Conservation (phyloP, 2,329 filamentous ascomycete genomes). For the Alternaria sp. region DNA sequence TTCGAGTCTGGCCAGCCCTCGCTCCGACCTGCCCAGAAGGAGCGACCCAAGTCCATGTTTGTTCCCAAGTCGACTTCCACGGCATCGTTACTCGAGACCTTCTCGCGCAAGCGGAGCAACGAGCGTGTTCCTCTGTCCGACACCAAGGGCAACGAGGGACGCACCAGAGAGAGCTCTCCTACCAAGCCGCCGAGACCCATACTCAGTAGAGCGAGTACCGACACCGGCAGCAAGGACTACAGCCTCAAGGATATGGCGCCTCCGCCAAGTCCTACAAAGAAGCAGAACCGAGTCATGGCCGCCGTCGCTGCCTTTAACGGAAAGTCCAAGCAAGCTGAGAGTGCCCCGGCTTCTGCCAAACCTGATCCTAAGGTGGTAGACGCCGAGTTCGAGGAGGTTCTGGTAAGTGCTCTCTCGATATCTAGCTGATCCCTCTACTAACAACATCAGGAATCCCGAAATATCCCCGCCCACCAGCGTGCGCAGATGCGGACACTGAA, state of each 20-base stretch:
- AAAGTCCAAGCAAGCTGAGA: conserved; percentile 56
- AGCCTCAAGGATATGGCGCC: conserved; percentile 25
- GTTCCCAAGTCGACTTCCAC: conserved; percentile 55
- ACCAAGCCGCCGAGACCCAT: conserved; percentile 32
- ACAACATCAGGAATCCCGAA: conserved; percentile 77
- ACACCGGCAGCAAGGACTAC: conserved; percentile 33
- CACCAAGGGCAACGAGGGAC: conserved; percentile 45
- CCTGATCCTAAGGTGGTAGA: conserved; percentile 67
- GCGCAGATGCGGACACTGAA: conserved; percentile 94
- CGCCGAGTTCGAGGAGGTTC: conserved; percentile 67
- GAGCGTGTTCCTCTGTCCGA: conserved; percentile 46
- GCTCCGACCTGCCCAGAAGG: conserved; percentile 38
- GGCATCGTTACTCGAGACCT: conserved; percentile 51
- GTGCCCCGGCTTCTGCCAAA: conserved; percentile 40
- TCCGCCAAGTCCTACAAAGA: conserved; percentile 42
- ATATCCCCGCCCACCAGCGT: conserved; percentile 92
- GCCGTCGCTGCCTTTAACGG: conserved; percentile 70
- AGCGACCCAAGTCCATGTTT: conserved; percentile 63
- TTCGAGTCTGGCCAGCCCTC: conserved; percentile 61
- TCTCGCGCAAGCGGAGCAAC: conserved; percentile 49
- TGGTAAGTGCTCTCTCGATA: conserved; percentile 59
- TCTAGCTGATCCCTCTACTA: conserved; percentile 33
- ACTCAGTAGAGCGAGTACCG: conserved; percentile 41
- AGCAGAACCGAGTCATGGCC: conserved; percentile 67
- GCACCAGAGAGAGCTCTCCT: conserved; percentile 35